Evolutionary conservation across 768 basidiomycete genomes (phyloP), one percentile per base, ranked within the genome.

Genomic region (Sporobolomyces roseus): DNA sequence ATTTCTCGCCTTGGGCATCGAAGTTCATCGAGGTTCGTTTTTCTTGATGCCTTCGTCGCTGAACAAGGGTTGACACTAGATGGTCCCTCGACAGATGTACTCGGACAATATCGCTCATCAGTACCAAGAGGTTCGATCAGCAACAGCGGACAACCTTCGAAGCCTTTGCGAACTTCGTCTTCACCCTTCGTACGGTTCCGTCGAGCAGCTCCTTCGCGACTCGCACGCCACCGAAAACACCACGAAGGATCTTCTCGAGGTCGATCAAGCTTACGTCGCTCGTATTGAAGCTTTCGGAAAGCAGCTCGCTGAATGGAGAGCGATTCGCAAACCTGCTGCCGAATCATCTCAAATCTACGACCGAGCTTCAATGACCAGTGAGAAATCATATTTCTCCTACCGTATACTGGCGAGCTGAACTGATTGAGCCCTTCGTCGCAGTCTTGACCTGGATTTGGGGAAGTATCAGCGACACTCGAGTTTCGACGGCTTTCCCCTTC

Each of bases 1-100:
- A 90, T 72, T 93, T 91, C 76, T 79, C 83, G 12, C 83, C 89
- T 2, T 93, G 91, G 91, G 80, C 83, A 10, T 85, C 89, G 63
- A 82, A 85, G 38, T 83, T 85, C 19, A 80, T 90, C 32, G 81
- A 84, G 23, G 58, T 68, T 81, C 85, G 21, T 25, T 17, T 23
- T 3, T 41, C 41, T 36, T 36, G 6, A 13, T 25, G 8, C 49
- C 25, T 27, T 50, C 49, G 17, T 16, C 27, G 5, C 17, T 25
- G 49, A 27, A 10, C 9, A 86, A 70, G 56, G 25, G 38, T 9
- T 46, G 45, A 46, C 12, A 6, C 45, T 10, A 41, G 21, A n/a
- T 25, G 48, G 59, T 16, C n/a, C n/a, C n/a, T n/a, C n/a, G n/a
- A n/a, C n/a, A 58, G 61, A 68, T 82, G 79, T 48, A 35, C 58